A percentile compares a stretch with the other conserved stretches of the same genome.
phyloP scores from a whole-genome alignment of 164 flowering plant species.

The Piper longum region DNA sequence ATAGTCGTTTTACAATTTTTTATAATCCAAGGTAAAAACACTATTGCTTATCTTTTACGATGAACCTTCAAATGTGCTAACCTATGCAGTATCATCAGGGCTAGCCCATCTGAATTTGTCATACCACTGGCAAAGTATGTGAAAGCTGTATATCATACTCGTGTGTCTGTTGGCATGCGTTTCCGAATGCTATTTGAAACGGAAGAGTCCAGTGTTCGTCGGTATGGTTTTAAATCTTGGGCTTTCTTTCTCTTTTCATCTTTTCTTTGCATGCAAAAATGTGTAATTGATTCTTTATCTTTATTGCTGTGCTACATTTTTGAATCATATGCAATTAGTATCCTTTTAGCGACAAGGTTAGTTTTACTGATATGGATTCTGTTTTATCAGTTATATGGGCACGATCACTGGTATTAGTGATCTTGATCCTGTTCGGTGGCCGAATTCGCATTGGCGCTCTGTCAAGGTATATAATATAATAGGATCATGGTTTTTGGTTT shows the following conservation, averaged over 20 bases:
- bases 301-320: background rate
- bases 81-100: constrained; percentile 29
- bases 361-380: background rate
- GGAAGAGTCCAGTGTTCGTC: constrained; percentile 85
- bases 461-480: constrained; percentile 45
- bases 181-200: constrained; percentile 89
- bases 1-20: constrained; percentile 83
- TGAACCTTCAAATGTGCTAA: background rate
- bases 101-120: constrained; percentile 86
- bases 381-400: constrained; percentile 65
- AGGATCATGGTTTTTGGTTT: background rate
- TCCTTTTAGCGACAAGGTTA: background rate
- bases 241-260: background rate
- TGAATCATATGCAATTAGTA: background rate
- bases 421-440: constrained; percentile 72
- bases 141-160: constrained; percentile 83
- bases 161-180: constrained; percentile 95
- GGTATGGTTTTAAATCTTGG: constrained; percentile 26
- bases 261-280: background rate
- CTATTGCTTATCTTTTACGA: background rate
- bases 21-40: constrained; percentile 67
- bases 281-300: background rate
- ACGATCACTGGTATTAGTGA: constrained; percentile 85
- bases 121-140: constrained; percentile 66
- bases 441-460: constrained; percentile 90